These are phyloP conservation scores for Lecanosticta acicola DNA, from an alignment of 2,329 filamentous ascomycete genomes.

Conservation along the genomic window DNA sequence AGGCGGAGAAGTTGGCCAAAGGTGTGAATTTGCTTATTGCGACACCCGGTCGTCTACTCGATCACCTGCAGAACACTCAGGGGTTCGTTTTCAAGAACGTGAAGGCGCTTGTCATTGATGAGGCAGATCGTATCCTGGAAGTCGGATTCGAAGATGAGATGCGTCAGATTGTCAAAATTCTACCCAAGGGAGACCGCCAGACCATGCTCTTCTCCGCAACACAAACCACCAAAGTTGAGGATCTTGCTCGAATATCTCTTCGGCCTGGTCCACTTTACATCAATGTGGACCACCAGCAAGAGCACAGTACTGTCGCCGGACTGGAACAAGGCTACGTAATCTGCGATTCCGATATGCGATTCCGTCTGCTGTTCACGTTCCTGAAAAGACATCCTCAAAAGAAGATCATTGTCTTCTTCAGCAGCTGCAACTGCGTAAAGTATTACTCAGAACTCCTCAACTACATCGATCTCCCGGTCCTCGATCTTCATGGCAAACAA, in stretches of 20 bases:
- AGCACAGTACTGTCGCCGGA: constrained; percentile 86
- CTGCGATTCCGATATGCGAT: constrained; percentile 88
- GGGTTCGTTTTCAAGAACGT: constrained; percentile 89
- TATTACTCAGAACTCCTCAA: constrained; percentile 95
- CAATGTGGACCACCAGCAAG: constrained; percentile 86
- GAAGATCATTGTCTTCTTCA: constrained; percentile 97
- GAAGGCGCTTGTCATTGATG: constrained; percentile 87
- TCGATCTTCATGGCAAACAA: constrained; percentile 87
- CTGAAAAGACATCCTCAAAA: constrained; percentile 88
- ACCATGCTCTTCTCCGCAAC: constrained; percentile 99
- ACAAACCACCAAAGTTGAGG: constrained; percentile 97
- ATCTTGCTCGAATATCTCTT: constrained; percentile 88
- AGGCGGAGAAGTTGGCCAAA: constrained; percentile 89
- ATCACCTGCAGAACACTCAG: constrained; percentile 89
- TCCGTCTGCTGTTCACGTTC: constrained; percentile 90
- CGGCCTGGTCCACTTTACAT: constrained; percentile 89
- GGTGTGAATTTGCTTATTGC: constrained; percentile 93
- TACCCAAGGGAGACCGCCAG: constrained; percentile 80
- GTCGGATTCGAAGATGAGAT: constrained; percentile 99
- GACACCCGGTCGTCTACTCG: constrained; percentile 84
- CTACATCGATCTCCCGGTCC: constrained; percentile 88
- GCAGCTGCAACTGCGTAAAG: constrained; percentile 74
- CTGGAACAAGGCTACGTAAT: constrained; percentile 94
- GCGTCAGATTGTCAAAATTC: constrained; percentile 89
- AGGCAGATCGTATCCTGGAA: constrained; percentile 93